Evolutionary conservation across 768 basidiomycete species (phyloP).

Genomic region (Pulveroboletus sp.): DNA sequence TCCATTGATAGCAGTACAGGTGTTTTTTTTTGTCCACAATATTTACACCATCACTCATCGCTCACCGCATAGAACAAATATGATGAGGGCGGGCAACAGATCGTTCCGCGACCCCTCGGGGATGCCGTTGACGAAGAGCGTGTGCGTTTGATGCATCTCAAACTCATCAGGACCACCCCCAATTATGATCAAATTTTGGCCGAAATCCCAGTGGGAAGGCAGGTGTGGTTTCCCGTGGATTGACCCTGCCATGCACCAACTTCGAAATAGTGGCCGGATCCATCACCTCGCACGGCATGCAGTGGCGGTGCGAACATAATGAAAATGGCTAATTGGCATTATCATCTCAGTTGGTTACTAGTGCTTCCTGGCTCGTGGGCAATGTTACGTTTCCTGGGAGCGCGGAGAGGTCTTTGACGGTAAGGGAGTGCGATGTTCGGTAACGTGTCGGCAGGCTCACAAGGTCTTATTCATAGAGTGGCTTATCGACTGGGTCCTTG

Average conservation of each 20-base stretch:
- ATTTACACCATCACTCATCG: neutral
- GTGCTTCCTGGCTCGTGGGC: constrained; percentile 24
- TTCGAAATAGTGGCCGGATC: constrained; percentile 13
- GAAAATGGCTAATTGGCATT: constrained; percentile 24
- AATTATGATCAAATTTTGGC: neutral
- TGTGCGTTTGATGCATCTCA: constrained; percentile 8
- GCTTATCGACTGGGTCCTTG: constrained; percentile 15
- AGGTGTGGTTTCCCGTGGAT: constrained; percentile 16
- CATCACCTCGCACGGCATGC: constrained; percentile 24
- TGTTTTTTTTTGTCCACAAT: constrained; percentile 1
- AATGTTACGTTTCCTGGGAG: constrained; percentile 27
- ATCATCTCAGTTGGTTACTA: constrained; percentile 28
- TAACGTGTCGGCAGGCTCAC: constrained; percentile 6
- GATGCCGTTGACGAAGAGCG: constrained; percentile 11
- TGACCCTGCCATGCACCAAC: constrained; percentile 20
- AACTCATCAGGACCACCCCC: neutral
- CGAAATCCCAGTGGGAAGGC: neutral
- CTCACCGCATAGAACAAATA: neutral
- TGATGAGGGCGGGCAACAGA: constrained; percentile 3
- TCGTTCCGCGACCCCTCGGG: constrained; percentile 17
- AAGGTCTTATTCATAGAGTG: constrained; percentile 7
- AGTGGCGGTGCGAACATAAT: constrained; percentile 29
- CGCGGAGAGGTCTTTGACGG: constrained; percentile 16
- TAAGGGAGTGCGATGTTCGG: constrained; percentile 20
- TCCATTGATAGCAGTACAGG: constrained; percentile 5